A percentile compares a stretch with the other conserved stretches of the same genome.
phyloP scores from a whole-genome alignment of 352 stramenopile species.

The Globisporangium echinulatum region DNA sequence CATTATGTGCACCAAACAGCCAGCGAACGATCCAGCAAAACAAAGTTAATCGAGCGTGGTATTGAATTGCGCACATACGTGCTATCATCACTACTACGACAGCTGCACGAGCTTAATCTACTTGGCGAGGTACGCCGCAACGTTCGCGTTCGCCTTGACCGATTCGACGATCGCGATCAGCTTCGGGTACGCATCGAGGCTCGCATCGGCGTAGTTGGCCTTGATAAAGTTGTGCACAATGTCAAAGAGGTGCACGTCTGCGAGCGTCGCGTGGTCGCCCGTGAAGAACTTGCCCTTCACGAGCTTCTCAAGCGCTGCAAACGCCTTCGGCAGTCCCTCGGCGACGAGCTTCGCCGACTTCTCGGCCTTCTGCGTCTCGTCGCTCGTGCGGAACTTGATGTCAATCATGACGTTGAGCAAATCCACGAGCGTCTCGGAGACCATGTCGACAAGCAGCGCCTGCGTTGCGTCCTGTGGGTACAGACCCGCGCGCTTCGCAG shows the following conservation, averaged over 20 bases:
- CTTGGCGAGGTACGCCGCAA: conserved; percentile 32
- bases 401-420: neutral
- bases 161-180: conserved; percentile 15
- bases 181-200: neutral
- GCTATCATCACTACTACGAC: no score
- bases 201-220: conserved; percentile 9
- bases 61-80: no score
- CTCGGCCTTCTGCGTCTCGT: conserved; percentile 3
- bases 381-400: neutral
- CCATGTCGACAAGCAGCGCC: conserved; percentile 14
- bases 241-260: conserved; percentile 39
- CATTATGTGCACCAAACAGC: no score
- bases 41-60: no score
- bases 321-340: conserved; percentile 2
- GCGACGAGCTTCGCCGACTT: neutral
- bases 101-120: neutral
- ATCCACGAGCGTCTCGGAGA: conserved; percentile 13
- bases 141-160: conserved; percentile 18
- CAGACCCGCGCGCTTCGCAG: conserved; percentile 16
- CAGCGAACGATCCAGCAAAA: no score
- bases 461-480: conserved; percentile 11
- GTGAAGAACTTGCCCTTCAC: conserved; percentile 43
- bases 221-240: conserved; percentile 31
- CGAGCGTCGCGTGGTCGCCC: conserved; percentile 29
- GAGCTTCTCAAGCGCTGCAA: conserved; percentile 33